Conservation (phyloP, 1,284 basidiomycete genomes). For the Sphaerobolus stellatus region DNA sequence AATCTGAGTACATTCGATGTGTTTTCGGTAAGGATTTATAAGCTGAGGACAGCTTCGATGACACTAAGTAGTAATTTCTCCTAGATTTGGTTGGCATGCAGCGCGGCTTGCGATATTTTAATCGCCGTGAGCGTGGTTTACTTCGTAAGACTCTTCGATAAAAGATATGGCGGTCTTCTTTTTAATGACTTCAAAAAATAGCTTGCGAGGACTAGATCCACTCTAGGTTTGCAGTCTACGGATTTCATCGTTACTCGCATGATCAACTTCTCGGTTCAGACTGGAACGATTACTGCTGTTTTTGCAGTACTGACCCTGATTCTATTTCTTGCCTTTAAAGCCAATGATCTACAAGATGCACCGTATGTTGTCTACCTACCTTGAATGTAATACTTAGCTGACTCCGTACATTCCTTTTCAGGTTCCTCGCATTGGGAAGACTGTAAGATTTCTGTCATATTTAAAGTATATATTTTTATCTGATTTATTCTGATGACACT, state of each 20-base stretch:
- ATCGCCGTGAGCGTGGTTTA: constrained; percentile 7
- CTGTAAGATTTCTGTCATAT: background rate
- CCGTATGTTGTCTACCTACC: background rate
- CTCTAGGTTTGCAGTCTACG: background rate
- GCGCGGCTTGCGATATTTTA: constrained; percentile 2
- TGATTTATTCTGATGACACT: no score
- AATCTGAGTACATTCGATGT: background rate
- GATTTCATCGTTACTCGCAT: constrained; percentile 1
- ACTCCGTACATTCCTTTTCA: background rate
- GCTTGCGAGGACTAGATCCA: constrained; percentile 1
- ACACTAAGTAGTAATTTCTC: background rate
- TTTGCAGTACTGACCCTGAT: constrained; percentile 4
- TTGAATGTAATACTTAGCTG: background rate
- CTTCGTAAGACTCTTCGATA: background rate
- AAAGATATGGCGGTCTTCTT: background rate
- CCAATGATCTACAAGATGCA: constrained; percentile 5
- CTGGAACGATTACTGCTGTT: constrained; percentile 5
- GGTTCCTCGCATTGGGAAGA: constrained; percentile 6
- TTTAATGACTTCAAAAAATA: background rate
- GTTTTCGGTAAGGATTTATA: background rate
- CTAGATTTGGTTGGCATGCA: constrained; percentile 3
- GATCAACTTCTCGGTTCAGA: constrained; percentile 2
- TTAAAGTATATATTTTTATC: background rate
- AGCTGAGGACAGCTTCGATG: background rate
- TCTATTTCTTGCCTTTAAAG: constrained; percentile 7